These are phyloP conservation scores for Rusavskia elegans DNA, from an alignment of 495 filamentous ascomycete genomes.

Conservation along the genomic window DNA sequence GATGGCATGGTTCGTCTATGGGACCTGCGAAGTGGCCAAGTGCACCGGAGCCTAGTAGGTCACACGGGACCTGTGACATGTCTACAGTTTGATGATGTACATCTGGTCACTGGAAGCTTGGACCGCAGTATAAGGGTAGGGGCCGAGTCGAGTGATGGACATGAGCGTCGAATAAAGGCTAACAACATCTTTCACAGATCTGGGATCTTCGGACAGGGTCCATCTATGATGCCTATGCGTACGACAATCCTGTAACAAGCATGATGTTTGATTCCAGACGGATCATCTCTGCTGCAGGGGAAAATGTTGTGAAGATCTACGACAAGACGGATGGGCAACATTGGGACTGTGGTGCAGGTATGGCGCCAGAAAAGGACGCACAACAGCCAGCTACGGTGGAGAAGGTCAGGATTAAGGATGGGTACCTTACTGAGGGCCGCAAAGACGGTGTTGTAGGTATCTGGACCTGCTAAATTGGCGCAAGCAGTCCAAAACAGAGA, in stretches of 20 bases:
- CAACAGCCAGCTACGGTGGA: slow-evolving; percentile 58
- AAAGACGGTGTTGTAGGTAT: slow-evolving; percentile 78
- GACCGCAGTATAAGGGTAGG: slow-evolving; percentile 90
- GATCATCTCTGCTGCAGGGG: slow-evolving; percentile 81
- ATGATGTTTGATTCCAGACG: slow-evolving; percentile 95
- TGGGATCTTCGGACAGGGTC: slow-evolving; percentile 97
- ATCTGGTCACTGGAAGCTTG: slow-evolving; percentile 84
- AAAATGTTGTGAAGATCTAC: slow-evolving; percentile 90
- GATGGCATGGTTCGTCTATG: slow-evolving; percentile 96
- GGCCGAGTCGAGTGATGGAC: too few species aligned
- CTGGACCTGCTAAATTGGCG: slow-evolving; percentile 57
- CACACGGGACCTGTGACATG: slow-evolving; percentile 93
- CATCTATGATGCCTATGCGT: slow-evolving; percentile 92
- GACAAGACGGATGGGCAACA: slow-evolving; percentile 92
- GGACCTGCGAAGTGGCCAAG: slow-evolving; percentile 92
- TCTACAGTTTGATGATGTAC: slow-evolving; percentile 91
- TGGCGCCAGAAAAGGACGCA: slow-evolving; percentile 43
- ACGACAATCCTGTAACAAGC: slow-evolving; percentile 80
- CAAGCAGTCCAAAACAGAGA: too few species aligned
- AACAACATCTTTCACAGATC: slow-evolving; percentile 41
- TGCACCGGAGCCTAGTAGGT: slow-evolving; percentile 88
- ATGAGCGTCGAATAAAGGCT: too few species aligned
- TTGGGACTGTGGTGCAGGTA: slow-evolving; percentile 90
- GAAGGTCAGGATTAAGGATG: slow-evolving; percentile 79
- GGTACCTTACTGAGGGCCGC: slow-evolving; percentile 83